Evolutionary conservation across 768 basidiomycete species (phyloP), one percentile per base, ranked within the genome.

Genomic region (Tylopilus intermedius): DNA sequence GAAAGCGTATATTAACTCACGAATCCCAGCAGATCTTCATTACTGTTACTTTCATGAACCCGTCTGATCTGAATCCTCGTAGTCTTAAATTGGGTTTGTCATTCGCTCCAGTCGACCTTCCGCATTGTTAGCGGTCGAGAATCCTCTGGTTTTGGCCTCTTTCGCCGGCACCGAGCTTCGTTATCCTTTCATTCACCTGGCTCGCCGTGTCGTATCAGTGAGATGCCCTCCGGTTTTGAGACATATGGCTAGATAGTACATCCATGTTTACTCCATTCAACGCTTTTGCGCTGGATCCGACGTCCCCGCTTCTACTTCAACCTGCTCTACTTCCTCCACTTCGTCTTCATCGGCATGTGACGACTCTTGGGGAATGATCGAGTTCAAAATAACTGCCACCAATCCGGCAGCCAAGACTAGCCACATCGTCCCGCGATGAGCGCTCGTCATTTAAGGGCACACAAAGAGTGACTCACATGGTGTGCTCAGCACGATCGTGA

Each of bases 401-500:
- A 86, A 64, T 8, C 82, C 85, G 0, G 82, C 67, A 39, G 75
- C 71, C 45, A 86, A 67, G 65, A 83, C 83, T 84, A 9, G n/a
- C 35, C 14, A 7, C 14, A 4, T 14, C 35, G 14, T 14, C 35
- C 11, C 35, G 4, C 35, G 35, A 33, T 39, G 7, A 39, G 38
- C n/a, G 14, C 38, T 18, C 37, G n/a, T 38, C 8, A 29, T 27
- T 30, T 32, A 39, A 30, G 7, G 8, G 14, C 27, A 40, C 39
- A 1, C 11, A 11, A 27, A 10, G 30, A 7, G 5, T 65, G 7
- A 70, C 85, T 75, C 66, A 89, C 89, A 92, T 35, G 89, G 90
- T 2, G 89, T 91, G 55, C 81, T 84, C 51, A 92, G 68, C 35
- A 92, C 71, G 61, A 93, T 92, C 30, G 85, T 84, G 55, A 92